Conservation (phyloP, 768 basidiomycete species). For the Phlebiopsis flavidoalba region DNA sequence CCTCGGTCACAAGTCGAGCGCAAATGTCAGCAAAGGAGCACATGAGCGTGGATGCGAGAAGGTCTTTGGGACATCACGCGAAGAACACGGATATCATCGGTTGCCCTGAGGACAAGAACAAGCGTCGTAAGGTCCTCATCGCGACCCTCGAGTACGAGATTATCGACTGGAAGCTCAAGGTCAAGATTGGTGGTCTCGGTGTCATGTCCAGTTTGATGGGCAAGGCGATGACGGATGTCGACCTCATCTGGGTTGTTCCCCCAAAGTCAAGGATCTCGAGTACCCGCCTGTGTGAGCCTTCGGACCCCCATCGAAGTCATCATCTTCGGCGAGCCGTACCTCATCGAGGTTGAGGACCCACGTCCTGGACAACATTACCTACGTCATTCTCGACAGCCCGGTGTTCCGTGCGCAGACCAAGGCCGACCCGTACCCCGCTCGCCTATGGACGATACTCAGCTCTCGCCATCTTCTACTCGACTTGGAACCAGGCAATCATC, state of each 20-base stretch:
- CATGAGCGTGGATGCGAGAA: constrained; percentile 55
- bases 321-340: constrained; percentile 93
- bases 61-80: constrained; percentile 56
- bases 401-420: constrained; percentile 97
- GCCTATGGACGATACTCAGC: constrained; percentile 95
- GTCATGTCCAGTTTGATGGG: constrained; percentile 98
- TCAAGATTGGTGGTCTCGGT: constrained; percentile 96
- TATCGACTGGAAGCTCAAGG: constrained; percentile 95
- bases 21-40: constrained; percentile 64
- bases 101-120: constrained; percentile 94
- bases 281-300: constrained; percentile 89
- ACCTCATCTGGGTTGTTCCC: constrained; percentile 90
- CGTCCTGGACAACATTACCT: constrained; percentile 91
- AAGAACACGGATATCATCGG: constrained; percentile 73
- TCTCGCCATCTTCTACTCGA: constrained; percentile 97
- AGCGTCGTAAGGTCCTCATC: constrained; percentile 88
- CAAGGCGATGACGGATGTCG: constrained; percentile 96
- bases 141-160: constrained; percentile 94
- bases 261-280: constrained; percentile 92
- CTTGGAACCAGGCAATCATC: constrained; percentile 91
- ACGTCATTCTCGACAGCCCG: constrained; percentile 88
- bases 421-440: constrained; percentile 91
- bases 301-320: constrained; percentile 93
- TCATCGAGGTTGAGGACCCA: constrained; percentile 96
- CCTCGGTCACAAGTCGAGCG: constrained; percentile 58